phyloP scores from a whole-genome alignment of 2,329 filamentous ascomycete genomes.

The Paecilomyces sp. region DNA sequence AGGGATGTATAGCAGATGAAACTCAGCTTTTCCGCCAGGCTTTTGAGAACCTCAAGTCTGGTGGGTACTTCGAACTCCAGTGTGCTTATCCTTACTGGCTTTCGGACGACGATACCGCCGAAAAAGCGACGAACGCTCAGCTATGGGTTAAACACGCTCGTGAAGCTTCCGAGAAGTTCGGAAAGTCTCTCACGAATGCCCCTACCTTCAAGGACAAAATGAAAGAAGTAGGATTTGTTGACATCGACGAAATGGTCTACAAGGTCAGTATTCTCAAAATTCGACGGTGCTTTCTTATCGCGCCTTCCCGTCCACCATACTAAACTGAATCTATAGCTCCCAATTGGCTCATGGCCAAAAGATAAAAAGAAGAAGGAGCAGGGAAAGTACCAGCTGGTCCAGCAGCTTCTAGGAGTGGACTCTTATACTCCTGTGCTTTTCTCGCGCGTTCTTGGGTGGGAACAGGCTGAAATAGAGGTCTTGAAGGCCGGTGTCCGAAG shows the following conservation, averaged over 20 bases:
- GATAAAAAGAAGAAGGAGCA: constrained; percentile 34
- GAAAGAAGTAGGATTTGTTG: constrained; percentile 42
- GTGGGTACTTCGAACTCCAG: background rate
- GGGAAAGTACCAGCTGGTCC: background rate
- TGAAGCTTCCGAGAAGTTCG: constrained; percentile 7
- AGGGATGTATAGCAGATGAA: background rate
- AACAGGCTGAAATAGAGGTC: constrained; percentile 5
- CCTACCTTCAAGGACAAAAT: constrained; percentile 31
- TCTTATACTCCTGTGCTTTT: constrained; percentile 1
- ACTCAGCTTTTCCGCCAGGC: background rate
- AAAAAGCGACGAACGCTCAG: constrained; percentile 6
- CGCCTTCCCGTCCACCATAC: background rate
- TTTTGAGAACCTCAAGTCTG: background rate
- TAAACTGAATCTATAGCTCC: constrained; percentile 21
- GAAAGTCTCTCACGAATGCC: constrained; percentile 12
- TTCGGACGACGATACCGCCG: constrained; percentile 5
- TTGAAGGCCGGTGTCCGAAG: constrained; percentile 5
- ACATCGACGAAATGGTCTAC: constrained; percentile 38
- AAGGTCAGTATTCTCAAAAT: constrained; percentile 15
- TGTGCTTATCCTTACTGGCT: background rate
- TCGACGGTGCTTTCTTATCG: background rate
- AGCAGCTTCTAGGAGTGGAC: background rate
- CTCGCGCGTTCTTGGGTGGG: constrained; percentile 7
- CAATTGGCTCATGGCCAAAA: constrained; percentile 38
- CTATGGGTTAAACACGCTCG: constrained; percentile 5